Conservation (phyloP, 495 filamentous ascomycete species). For the Hapsidospora chrysogenum region DNA sequence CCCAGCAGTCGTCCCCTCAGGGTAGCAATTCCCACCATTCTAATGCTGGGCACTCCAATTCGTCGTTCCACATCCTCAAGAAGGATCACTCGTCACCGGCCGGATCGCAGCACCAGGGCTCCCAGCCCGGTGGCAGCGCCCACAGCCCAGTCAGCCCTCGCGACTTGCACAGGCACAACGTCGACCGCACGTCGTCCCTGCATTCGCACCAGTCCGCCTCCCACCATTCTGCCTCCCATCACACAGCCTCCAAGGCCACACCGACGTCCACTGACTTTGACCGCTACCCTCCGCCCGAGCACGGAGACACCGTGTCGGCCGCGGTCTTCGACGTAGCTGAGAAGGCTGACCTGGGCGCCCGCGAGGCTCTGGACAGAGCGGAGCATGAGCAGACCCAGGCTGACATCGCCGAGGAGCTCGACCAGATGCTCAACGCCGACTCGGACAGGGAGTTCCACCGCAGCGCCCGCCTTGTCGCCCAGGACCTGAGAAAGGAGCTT, state of each 20-base stretch:
- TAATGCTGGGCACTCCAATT: neutral
- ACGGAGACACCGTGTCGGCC: slow-evolving; percentile 51
- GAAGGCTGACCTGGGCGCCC: slow-evolving; percentile 51
- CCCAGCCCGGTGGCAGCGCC: neutral
- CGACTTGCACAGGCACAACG: neutral
- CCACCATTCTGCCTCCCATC: neutral
- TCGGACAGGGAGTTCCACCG: slow-evolving; percentile 29
- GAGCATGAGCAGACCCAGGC: slow-evolving; percentile 26
- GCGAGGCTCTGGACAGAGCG: slow-evolving; percentile 44
- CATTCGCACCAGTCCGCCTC: slow-evolving; percentile 1
- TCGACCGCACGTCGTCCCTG: slow-evolving; percentile 1
- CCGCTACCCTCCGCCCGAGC: slow-evolving; percentile 11
- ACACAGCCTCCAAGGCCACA: neutral
- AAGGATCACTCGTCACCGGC: slow-evolving; percentile 3
- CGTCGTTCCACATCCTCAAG: slow-evolving; percentile 1
- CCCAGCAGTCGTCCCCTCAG: slow-evolving; percentile 1
- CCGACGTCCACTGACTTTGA: slow-evolving; percentile 1
- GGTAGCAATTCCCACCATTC: neutral
- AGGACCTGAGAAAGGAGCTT: slow-evolving; percentile 37
- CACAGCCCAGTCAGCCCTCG: slow-evolving; percentile 1
- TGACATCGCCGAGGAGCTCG: slow-evolving; percentile 25
- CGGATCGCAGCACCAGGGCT: slow-evolving; percentile 1
- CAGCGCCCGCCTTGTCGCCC: slow-evolving; percentile 25
- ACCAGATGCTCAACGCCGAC: slow-evolving; percentile 22
- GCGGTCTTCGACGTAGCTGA: slow-evolving; percentile 53